A percentile compares a stretch with the other conserved stretches of the same genome.
Conservation (phyloP, 768 basidiomycete genomes). For the Inosperma sp. region DNA sequence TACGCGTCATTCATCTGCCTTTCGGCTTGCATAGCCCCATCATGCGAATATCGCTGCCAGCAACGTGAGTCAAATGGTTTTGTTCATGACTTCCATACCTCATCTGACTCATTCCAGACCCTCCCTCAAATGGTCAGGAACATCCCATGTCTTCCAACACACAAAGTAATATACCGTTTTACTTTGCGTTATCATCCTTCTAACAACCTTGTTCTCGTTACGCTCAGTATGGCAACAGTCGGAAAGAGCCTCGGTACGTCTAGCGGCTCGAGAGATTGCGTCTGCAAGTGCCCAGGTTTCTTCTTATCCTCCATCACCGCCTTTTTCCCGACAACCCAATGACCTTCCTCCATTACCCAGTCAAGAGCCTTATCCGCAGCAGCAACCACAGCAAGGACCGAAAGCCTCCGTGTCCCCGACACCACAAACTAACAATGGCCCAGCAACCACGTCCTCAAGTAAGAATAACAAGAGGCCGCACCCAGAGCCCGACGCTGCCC, state of each 20-base stretch:
- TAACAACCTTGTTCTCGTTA: constrained; percentile 4
- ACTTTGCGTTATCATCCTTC: neutral
- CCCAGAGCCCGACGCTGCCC: constrained; percentile 36
- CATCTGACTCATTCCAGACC: constrained; percentile 11
- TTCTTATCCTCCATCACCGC: constrained; percentile 31
- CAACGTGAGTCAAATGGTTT: constrained; percentile 27
- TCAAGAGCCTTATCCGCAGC: constrained; percentile 16
- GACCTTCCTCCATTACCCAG: constrained; percentile 7
- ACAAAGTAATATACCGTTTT: constrained; percentile 10
- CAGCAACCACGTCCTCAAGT: constrained; percentile 14
- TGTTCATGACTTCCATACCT: constrained; percentile 9
- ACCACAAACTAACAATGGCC: constrained; percentile 4
- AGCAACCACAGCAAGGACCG: constrained; percentile 8
- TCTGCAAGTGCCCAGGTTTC: constrained; percentile 26
- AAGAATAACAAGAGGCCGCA: constrained; percentile 34
- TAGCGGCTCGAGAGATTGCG: constrained; percentile 47
- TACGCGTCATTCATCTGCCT: neutral
- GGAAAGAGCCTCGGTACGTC: constrained; percentile 55
- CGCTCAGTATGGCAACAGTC: constrained; percentile 47
- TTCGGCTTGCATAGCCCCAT: neutral
- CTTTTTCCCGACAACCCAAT: constrained; percentile 26
- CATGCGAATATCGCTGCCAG: constrained; percentile 6
- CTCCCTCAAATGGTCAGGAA: constrained; percentile 29
- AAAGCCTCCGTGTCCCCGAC: too few species aligned
- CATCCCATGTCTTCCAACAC: constrained; percentile 17